These are phyloP conservation scores for Biscogniauxia marginata DNA, from an alignment of 2,329 filamentous ascomycete species.

Conservation along the genomic window DNA sequence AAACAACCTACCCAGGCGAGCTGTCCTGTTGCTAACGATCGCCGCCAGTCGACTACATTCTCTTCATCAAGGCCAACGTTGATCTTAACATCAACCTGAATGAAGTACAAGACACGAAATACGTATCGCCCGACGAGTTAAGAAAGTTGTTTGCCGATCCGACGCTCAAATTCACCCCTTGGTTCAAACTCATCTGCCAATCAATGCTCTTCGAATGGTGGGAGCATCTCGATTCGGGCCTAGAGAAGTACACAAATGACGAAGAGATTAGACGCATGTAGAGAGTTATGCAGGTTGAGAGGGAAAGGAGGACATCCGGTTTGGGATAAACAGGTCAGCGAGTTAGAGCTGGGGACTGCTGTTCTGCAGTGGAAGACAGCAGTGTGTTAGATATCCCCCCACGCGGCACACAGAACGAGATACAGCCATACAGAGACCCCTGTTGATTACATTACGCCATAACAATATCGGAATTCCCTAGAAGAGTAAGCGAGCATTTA, in stretches of 20 bases:
- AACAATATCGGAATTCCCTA: not conserved
- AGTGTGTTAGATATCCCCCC: conserved; percentile 17
- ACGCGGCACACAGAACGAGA: conserved; percentile 8
- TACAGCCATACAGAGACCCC: conserved; percentile 11
- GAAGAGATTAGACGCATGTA: conserved; percentile 83
- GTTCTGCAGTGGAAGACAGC: conserved; percentile 11
- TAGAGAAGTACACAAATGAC: conserved; percentile 86
- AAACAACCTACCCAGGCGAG: not conserved
- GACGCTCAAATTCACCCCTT: conserved; percentile 84
- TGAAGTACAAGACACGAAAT: conserved; percentile 82
- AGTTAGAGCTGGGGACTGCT: conserved; percentile 3
- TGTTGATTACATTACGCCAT: conserved; percentile 13
- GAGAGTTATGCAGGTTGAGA: not conserved
- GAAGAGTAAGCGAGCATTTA: not conserved
- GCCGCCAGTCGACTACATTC: conserved; percentile 85
- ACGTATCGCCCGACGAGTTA: conserved; percentile 78
- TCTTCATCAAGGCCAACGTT: conserved; percentile 95
- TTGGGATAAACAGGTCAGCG: conserved; percentile 1
- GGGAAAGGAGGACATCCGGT: not conserved
- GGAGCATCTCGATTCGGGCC: conserved; percentile 74
- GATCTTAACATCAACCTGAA: conserved; percentile 80
- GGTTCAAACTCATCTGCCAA: conserved; percentile 99
- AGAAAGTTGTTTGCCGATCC: conserved; percentile 83
- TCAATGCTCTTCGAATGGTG: conserved; percentile 99
- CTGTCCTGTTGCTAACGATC: conserved; percentile 15